These are phyloP conservation scores for Pyrenochaeta sp. DNA, from an alignment of 2,329 filamentous ascomycete genomes.

Conservation along the genomic window DNA sequence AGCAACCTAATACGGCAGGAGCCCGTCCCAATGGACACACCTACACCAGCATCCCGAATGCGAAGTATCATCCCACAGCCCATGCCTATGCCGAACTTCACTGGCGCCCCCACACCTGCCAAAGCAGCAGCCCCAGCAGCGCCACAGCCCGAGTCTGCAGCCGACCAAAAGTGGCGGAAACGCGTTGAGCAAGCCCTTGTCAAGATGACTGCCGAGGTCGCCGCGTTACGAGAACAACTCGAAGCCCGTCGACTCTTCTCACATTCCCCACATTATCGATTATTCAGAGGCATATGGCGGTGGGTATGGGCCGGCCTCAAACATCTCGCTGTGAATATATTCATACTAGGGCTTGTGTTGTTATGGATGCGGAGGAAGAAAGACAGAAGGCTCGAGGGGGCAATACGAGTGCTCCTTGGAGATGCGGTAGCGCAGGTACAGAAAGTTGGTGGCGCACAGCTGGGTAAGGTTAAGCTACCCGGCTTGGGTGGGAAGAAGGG, in stretches of 20 bases:
- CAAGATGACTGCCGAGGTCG: slow-evolving; percentile 90
- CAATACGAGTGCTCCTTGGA: slow-evolving; percentile 71
- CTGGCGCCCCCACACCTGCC: slow-evolving; percentile 7
- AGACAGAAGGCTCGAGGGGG: slow-evolving; percentile 75
- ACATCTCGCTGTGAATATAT: slow-evolving; percentile 76
- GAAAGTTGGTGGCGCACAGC: slow-evolving; percentile 38
- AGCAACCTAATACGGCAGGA: slow-evolving; percentile 21
- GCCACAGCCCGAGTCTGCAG: slow-evolving; percentile 23
- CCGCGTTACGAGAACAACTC: slow-evolving; percentile 90
- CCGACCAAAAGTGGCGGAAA: slow-evolving; percentile 74
- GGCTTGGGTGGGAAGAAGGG: slow-evolving; percentile 27
- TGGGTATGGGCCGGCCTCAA: slow-evolving; percentile 75
- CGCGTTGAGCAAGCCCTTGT: slow-evolving; percentile 87
- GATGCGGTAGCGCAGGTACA: slow-evolving; percentile 53
- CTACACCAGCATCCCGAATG: slow-evolving; percentile 28
- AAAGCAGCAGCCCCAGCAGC: not conserved
- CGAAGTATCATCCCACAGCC: slow-evolving; percentile 25
- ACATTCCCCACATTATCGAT: slow-evolving; percentile 66
- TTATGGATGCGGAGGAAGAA: slow-evolving; percentile 77
- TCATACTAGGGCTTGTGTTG: slow-evolving; percentile 71
- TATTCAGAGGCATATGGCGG: slow-evolving; percentile 63
- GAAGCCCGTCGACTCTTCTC: slow-evolving; percentile 77
- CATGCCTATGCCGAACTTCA: slow-evolving; percentile 26
- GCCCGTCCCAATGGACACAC: slow-evolving; percentile 18
- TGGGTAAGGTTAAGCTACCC: slow-evolving; percentile 35